These are phyloP conservation scores for Tuber aestivum DNA, from an alignment of 495 filamentous ascomycete species.

Conservation along the genomic window DNA sequence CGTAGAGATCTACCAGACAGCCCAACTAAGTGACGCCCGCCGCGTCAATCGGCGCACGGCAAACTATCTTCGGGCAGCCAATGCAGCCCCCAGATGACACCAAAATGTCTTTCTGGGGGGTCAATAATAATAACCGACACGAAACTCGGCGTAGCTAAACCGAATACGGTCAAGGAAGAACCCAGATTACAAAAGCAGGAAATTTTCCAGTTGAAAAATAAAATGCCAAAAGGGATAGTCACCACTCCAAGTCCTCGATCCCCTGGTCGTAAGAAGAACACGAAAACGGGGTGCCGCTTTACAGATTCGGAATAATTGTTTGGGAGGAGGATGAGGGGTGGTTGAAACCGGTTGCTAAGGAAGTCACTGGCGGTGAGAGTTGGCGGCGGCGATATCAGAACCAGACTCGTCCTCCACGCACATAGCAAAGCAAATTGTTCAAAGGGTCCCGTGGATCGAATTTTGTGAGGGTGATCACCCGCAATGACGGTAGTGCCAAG, in stretches of 20 bases:
- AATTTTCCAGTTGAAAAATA: slow-evolving; percentile 34
- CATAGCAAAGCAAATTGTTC: slow-evolving; percentile 35
- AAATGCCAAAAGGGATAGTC: slow-evolving; percentile 14
- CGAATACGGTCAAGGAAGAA: slow-evolving; percentile 36
- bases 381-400: slow-evolving; percentile 35
- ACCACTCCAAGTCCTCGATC: slow-evolving; percentile 14
- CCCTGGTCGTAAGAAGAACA: slow-evolving; percentile 24
- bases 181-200: slow-evolving; percentile 23
- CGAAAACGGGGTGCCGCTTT: slow-evolving; percentile 34
- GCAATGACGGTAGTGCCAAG: slow-evolving; percentile 35
- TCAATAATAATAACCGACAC: slow-evolving; percentile 31
- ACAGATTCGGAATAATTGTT: slow-evolving; percentile 33
- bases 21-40: slow-evolving; percentile 35
- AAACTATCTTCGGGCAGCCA: slow-evolving; percentile 30
- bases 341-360: slow-evolving; percentile 14
- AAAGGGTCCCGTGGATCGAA: slow-evolving; percentile 42
- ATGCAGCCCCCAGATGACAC: slow-evolving; percentile 31
- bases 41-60: slow-evolving; percentile 37
- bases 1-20: slow-evolving; percentile 36
- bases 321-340: neutral
- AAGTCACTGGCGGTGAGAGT: slow-evolving; percentile 29
- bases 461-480: slow-evolving; percentile 41
- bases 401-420: slow-evolving; percentile 36
- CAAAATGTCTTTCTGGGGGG: slow-evolving; percentile 24
- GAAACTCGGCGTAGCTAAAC: slow-evolving; percentile 28